Base-by-base conservation (phyloP, 495 filamentous ascomycete species). In the Astrocystis sublimbata region DNA sequence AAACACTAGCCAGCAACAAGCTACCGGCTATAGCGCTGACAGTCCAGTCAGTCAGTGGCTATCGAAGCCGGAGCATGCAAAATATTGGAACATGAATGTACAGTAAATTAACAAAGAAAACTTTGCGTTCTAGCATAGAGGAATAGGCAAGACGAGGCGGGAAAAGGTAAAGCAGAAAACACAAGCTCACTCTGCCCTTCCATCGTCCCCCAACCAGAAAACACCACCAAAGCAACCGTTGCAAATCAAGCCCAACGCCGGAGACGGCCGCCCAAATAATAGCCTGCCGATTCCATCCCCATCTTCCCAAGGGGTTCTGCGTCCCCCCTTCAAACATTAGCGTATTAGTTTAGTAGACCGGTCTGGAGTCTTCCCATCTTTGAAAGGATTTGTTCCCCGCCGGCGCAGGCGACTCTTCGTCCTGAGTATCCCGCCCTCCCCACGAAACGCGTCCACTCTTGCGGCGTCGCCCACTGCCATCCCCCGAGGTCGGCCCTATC, bases 401-500 rank as follows among this genome's bases (percentile, higher is more conserved):
- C 62, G 43, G 38, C 58, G 66, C 71, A 61, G 65, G 57, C 51
- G 46, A 75, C 58, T 62, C 68, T 58, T 62, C 62, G 28, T 38
- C 61, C 61, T 65, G 76, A 51, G 71, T 72, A 43, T 76, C 78
- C 17, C 66, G 64, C 7, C 65, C 67, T 9, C 65, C 67, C 72
- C 65, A 84, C 61, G 76, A 86, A 61, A 78, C 76, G 19, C 84
- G 75, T 2, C 77, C 74, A 64, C 83, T 82, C 71, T 82, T 81
- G 58, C 82, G 71, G 26, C 79, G 73, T 45, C 77, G 72, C 13
- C 79, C 78, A 36, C 74, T 73, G 10, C 71, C 73, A 19, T 81
- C 82, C 23, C 78, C 73, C 24, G 76, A 71, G 30, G 62, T 76
- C 8, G 86, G 81, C 0, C 94, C 94, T 71, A 97, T 93, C 94